Base-by-base conservation (phyloP, 331 rosid genomes). In the Saraca asoca region DNA sequence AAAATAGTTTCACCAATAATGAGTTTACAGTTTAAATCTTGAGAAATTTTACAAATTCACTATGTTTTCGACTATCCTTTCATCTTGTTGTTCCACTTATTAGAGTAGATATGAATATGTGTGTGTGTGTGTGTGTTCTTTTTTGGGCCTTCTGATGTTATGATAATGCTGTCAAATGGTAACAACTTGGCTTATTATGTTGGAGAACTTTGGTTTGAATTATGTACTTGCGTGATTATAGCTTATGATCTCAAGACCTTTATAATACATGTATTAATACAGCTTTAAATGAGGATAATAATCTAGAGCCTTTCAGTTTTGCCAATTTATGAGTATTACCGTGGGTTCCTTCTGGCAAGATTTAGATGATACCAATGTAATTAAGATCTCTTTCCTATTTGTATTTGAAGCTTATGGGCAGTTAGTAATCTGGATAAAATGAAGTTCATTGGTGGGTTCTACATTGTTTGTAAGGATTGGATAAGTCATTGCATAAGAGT, bases 381-480 rank as follows among this genome's bases (percentile, higher is more conserved):
- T 24, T 24, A 24, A 24, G 31, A 24, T 24, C 31, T 24, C 31
- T 3, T 24, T 24, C 31, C 31, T 41, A 8, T 24, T 51, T 39
- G 20, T 14, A 6, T 39, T n/a, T 39, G n/a, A 61, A 15, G 17
- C 50, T 19, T 58, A 49, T 10, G 5, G 14, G 15, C 35, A 42
- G 37, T 46, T 51, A 56, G 19, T n/a, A 48, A 24, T 64, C 39
- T 41, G 13, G 2, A 24, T 38, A 49, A 38, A 16, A 29, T 20
- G 13, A 24, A 57, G 31, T 49, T 61, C 17, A 65, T 65, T 13
- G 29, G 38, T 39, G 56, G 35, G 62, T 60, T 56, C 52, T 65
- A 12, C 38, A 37, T 19, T 19, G 45, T 65, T 3, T 7, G 53
- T 64, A 14, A 4, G 78, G 72, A 16, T 50, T 56, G 35, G 55